Conservation (phyloP, 2,329 filamentous ascomycete genomes). For the Trichoderma harzianum region DNA sequence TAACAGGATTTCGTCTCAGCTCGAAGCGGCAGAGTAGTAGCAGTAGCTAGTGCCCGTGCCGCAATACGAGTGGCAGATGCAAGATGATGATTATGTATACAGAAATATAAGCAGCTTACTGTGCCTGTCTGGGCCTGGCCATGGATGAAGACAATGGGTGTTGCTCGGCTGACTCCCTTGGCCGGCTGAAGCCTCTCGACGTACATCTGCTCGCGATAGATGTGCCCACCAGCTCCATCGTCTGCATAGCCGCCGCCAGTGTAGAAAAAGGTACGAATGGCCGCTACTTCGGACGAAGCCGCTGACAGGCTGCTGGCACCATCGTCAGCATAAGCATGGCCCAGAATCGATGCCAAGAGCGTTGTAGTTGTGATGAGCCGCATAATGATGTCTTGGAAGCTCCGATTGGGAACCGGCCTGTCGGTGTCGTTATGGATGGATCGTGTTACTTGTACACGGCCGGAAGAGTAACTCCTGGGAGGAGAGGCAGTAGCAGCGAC, state of each 20-base stretch:
- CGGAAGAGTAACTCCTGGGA: neutral
- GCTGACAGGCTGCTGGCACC: neutral
- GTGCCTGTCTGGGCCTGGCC: constrained; percentile 41
- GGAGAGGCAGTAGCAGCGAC: neutral
- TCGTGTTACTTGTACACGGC: neutral
- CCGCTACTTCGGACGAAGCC: constrained; percentile 19
- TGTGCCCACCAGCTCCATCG: constrained; percentile 30
- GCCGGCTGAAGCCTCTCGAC: constrained; percentile 46
- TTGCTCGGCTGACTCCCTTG: constrained; percentile 23
- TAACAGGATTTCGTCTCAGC: neutral
- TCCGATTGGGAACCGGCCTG: neutral
- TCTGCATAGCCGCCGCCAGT: constrained; percentile 36
- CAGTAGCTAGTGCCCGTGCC: too few relatives aligned
- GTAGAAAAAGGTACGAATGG: constrained; percentile 34
- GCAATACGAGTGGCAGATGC: neutral
- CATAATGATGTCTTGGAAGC: neutral
- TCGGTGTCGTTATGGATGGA: neutral
- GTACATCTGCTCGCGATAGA: constrained; percentile 48
- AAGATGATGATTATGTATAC: neutral
- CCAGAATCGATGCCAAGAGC: neutral
- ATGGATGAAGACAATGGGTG: constrained; percentile 43
- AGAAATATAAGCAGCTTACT: constrained; percentile 26
- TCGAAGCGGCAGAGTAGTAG: neutral
- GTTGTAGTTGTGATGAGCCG: neutral
- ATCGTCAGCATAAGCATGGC: neutral